Base-by-base conservation (phyloP, 75 land plant genomes). In the Larix kaempferi region DNA sequence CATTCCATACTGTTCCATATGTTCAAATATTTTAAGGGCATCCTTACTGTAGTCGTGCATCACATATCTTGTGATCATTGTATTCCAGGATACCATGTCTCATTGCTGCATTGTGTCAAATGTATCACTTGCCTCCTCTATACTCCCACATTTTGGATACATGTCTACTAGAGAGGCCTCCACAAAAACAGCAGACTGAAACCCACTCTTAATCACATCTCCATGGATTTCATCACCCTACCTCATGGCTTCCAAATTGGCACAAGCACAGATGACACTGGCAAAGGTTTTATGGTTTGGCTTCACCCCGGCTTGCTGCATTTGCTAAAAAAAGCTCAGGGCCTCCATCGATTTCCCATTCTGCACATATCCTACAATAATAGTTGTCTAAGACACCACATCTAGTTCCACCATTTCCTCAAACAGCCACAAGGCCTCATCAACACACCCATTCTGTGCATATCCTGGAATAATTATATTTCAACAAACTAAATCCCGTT, bases 371-470 rank as follows among this genome's bases (percentile, higher is more conserved):
- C 81, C 85, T 22, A 73, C 74, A 54, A 89, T 83, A 75, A 92
- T 49, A 54, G 88, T 76, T 71, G 86, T 91, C 94, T 91, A 91
- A 6, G 89, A 78, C 29, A 87, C 84, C 12, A 82, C 59, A 77
- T 87, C 89, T 62, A 67, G 82, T 7, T 62, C 41, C 23, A 58
- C 19, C 58, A 89, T 78, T 21, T 37, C 41, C 41, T 39, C 41
- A 39, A 39, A 39, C 41, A 39, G 41, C 5, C 0, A 2, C 41
- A 4, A 4, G 41, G 41, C 0, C 5, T 39, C 41, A 39, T 39
- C 41, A 39, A 39, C 41, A 39, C 41, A 39, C 41, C 41, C 41
- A 3, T 39, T 39, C 41, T 39, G 41, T 39, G 41, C 41, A 39
- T 39, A 39, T 4, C 41, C 41, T 39, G 41, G 3, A 39, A 39